Base-by-base conservation (phyloP, 2,329 filamentous ascomycete genomes). In the Beauveria scarabaeidicola region DNA sequence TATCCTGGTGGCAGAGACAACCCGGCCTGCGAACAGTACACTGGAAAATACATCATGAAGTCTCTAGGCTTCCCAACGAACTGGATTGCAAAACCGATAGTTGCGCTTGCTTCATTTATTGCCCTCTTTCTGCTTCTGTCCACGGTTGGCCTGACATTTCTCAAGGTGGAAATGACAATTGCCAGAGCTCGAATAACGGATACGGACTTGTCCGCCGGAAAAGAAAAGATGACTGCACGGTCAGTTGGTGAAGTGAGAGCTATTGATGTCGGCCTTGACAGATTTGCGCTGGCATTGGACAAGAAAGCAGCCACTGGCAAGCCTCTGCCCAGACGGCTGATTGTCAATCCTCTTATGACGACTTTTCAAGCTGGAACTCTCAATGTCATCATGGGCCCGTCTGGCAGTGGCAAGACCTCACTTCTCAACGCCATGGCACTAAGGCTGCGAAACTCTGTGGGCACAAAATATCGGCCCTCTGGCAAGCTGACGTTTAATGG, bases 351-450 rank as follows among this genome's bases (percentile, higher is more conserved):
- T 0, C 78, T 91, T 13, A 85, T 79, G 1, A 77, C 87, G 0
- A 83, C 81, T 0, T 91, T 92, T 64, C 78, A 83, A 51, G 81
- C 89, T 0, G 87, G 88, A 0, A 76, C 81, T 15, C 69, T 92
- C 15, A 91, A 91, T 63, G 80, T 91, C 25, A 89, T 92, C 63
- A 91, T 91, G 88, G 89, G 89, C 0, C 89, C 89, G 0, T 90
- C 87, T 0, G 89, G 89, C 0, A 87, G 84, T 50, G 89, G 89
- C 1, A 92, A 92, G 70, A 91, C 88, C 0, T 88, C 86, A 0
- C 75, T 91, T 0, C 76, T 91, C 11, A 91, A 90, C 67, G 80
- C 85, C 1, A 88, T 92, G 81, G 87, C 89, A 1, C 74, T 84
- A 3, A 78, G 89, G 17, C 73, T 91, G 5, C 81, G 83, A 27